Evolutionary conservation across 176 grass and related monocot species (phyloP).

Genomic region (Oryza coarctata): DNA sequence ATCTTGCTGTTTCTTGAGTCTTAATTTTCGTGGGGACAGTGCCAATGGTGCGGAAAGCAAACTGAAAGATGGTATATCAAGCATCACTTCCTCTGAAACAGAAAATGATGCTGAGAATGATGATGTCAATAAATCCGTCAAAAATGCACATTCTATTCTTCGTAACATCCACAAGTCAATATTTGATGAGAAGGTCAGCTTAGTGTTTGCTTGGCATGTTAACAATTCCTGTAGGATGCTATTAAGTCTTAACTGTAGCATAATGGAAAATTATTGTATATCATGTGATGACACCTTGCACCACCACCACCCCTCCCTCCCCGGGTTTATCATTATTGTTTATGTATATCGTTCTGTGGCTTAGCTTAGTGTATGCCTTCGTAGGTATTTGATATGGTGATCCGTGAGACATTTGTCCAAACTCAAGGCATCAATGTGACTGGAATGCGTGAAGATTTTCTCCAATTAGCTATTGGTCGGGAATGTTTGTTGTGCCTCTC

Average conservation of each 20-base stretch:
- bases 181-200: conserved; percentile 81
- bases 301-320: too few species aligned
- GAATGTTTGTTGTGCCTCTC: conserved; percentile 75
- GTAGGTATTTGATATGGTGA: conserved; percentile 93
- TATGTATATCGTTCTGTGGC: conserved; percentile 11
- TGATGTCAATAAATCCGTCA: conserved; percentile 60
- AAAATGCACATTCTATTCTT: conserved; percentile 70
- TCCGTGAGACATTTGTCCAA: conserved; percentile 62
- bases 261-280: background rate
- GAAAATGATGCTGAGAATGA: conserved; percentile 48
- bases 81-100: conserved; percentile 20
- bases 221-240: conserved; percentile 17
- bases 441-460: conserved; percentile 86
- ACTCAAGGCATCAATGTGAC: conserved; percentile 78
- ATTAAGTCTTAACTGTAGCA: background rate
- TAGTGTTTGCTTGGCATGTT: background rate
- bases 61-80: conserved; percentile 52
- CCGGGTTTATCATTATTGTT: background rate
- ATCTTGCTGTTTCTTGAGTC: conserved; percentile 56
- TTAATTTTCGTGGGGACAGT: conserved; percentile 63
- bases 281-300: background rate
- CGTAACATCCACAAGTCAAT: conserved; percentile 68
- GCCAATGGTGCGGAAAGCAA: conserved; percentile 23
- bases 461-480: conserved; percentile 88
- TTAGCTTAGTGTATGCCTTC: conserved; percentile 27